Evolutionary conservation across 805 yeast genomes (phyloP), one percentile per base, ranked within the genome.

Genomic region (Candida silvatica): DNA sequence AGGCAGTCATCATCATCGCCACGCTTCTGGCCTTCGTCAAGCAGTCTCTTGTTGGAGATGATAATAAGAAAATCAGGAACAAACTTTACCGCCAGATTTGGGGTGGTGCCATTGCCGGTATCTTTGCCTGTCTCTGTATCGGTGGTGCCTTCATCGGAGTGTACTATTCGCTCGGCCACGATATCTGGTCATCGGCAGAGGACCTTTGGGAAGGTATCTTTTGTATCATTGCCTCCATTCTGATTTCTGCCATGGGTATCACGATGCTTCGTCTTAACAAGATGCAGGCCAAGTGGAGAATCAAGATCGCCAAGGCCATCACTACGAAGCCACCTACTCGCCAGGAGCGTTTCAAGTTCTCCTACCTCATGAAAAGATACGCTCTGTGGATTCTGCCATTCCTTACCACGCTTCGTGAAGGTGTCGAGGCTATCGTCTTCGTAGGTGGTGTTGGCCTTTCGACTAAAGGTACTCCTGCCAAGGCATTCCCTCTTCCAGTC

Each of bases 181-280:
- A 90, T 71, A 73, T 90, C 44, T 90, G 95, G 83, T 69, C 90
- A 34, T 54, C 59, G 9, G 77, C 95, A 15, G 98, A 90, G 59
- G 97, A 90, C 58, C 59, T 90, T 38, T 90, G 97, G 97, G 98
- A 90, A 71, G 97, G 97, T 66, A 68, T 85, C 38, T 87, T 90
- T 56, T 84, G 94, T 62, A 64, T 90, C 46, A 77, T 90, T 58
- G 98, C 97, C 3, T 74, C 95, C 0, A 64, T 84, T 31, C 74
- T 90, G 75, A 90, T 90, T 54, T 74, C 96, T 9, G 49, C 81
- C 49, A 88, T 90, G 97, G 97, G 98, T 58, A 72, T 90, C 52
- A 95, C 97, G 38, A 84, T 90, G 95, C 72, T 90, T 54, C 77
- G 97, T 62, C 71, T 90, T 59, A 88, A 88, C 68, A 87, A 88